phyloP scores from a whole-genome alignment of 1,139 yeast species.

The Scheffersomyces segobiensis region DNA sequence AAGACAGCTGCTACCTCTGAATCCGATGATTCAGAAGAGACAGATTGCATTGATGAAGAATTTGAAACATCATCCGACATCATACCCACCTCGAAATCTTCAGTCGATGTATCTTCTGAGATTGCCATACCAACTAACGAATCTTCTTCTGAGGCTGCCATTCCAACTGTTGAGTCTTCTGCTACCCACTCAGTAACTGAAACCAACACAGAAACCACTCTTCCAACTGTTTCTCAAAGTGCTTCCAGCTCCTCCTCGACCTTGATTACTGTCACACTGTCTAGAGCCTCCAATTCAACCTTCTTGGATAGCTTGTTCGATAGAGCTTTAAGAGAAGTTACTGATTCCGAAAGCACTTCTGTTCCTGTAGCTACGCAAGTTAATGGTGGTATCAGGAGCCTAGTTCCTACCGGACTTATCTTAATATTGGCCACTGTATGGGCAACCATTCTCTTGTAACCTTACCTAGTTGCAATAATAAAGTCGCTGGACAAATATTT shows the following conservation, averaged over 20 bases:
- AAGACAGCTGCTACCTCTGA: slow-evolving; percentile 2
- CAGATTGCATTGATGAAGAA: not conserved
- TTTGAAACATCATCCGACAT: not conserved
- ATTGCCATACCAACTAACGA: not conserved
- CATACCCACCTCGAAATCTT: not conserved
- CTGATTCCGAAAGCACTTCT: not conserved
- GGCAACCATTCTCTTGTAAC: not conserved
- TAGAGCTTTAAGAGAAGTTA: not conserved
- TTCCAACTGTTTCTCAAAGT: not conserved
- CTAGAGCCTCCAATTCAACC: not conserved
- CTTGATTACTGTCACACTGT: not conserved
- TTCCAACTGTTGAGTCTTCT: slow-evolving; percentile 1
- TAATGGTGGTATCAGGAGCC: not conserved
- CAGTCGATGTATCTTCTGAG: not conserved
- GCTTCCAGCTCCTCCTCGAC: not conserved
- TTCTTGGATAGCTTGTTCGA: not conserved
- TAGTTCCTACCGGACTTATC: not conserved
- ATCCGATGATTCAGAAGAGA: slow-evolving; percentile 5
- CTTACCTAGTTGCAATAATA: slow-evolving; percentile 7
- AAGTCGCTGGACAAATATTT: slow-evolving; percentile 22
- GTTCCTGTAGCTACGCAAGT: not conserved
- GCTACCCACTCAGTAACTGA: slow-evolving; percentile 5
- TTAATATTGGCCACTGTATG: not conserved
- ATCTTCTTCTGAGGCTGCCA: slow-evolving; percentile 1
- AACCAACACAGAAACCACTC: slow-evolving; percentile 1